Percentiles rank a stretch among this genome's conserved stretches.
Evolutionary conservation across 1,284 basidiomycete genomes (phyloP).

Genomic region (Pseudozyma thailandica): DNA sequence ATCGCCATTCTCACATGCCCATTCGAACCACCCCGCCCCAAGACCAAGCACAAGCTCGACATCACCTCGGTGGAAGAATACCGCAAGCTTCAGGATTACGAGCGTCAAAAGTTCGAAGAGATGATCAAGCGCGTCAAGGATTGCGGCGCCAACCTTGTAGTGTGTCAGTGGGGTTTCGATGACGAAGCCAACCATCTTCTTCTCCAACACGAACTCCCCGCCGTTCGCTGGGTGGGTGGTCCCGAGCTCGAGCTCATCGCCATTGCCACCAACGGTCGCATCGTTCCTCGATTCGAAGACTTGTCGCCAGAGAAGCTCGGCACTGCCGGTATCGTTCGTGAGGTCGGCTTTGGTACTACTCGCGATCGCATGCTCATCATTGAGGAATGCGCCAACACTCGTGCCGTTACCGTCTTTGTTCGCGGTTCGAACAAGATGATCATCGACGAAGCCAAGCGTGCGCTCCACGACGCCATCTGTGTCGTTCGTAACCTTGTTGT

Average conservation of each 20-base stretch:
- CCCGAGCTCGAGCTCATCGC: conserved; percentile 99
- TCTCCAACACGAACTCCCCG: conserved; percentile 96
- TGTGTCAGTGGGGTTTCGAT: conserved; percentile 99
- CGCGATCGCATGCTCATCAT: conserved; percentile 99
- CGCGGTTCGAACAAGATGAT: conserved; percentile 97
- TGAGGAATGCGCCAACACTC: conserved; percentile 95
- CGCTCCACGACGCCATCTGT: conserved; percentile 96
- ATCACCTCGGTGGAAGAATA: conserved; percentile 98
- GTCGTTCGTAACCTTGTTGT: conserved; percentile 94
- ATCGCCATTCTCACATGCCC: conserved; percentile 98
- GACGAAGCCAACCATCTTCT: conserved; percentile 98
- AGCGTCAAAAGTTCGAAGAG: conserved; percentile 92
- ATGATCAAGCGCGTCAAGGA: conserved; percentile 99
- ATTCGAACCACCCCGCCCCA: conserved; percentile 97
- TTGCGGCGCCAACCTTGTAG: conserved; percentile 97
- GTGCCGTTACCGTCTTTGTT: conserved; percentile 96
- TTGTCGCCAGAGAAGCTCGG: conserved; percentile 90
- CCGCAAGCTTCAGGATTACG: conserved; percentile 92
- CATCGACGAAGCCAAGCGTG: conserved; percentile 97
- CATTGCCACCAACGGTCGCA: conserved; percentile 96
- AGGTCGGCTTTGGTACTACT: conserved; percentile 95
- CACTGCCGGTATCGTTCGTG: conserved; percentile 88
- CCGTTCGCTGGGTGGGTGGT: conserved; percentile 99
- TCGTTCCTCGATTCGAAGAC: conserved; percentile 97
- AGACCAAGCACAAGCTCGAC: conserved; percentile 99